phyloP scores from a whole-genome alignment of 2,329 filamentous ascomycete species.

The Amauroascus niger region DNA sequence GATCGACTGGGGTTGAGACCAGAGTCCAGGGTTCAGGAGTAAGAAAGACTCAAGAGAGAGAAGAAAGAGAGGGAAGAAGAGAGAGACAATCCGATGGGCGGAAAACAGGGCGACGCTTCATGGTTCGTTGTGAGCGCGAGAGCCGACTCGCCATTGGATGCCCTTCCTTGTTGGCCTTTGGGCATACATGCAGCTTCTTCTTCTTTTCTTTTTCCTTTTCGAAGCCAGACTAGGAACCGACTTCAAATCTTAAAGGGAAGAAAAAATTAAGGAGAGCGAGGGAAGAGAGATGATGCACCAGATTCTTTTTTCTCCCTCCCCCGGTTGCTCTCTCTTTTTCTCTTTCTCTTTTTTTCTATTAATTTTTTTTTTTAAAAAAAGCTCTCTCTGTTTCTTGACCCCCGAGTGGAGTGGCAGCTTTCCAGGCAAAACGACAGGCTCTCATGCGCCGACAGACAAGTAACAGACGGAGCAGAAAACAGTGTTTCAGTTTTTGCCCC shows the following conservation, averaged over 20 bases:
- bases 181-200: conserved; percentile 18
- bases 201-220: too few species aligned
- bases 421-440: conserved; percentile 5
- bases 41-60: conserved; percentile 12
- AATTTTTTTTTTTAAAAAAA: neutral
- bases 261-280: neutral
- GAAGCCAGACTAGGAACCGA: too few species aligned
- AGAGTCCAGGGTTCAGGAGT: conserved; percentile 15
- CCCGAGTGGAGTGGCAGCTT: too few species aligned
- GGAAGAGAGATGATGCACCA: too few species aligned
- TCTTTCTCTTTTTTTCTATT: too few species aligned
- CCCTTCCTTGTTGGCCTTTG: conserved; percentile 23
- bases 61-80: too few species aligned
- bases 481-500: conserved; percentile 1
- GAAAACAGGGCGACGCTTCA: conserved; percentile 28
- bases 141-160: conserved; percentile 28
- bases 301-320: too few species aligned
- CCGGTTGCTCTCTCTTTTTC: too few species aligned
- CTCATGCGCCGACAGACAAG: conserved; percentile 2
- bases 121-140: conserved; percentile 25
- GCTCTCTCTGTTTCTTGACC: too few species aligned
- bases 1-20: conserved; percentile 13
- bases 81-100: too few species aligned
- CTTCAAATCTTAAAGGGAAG: neutral
- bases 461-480: too few species aligned